Percentiles rank a stretch among this genome's conserved stretches.
phyloP scores from a whole-genome alignment of 768 basidiomycete species.

The Sporobolomyces roseus region DNA sequence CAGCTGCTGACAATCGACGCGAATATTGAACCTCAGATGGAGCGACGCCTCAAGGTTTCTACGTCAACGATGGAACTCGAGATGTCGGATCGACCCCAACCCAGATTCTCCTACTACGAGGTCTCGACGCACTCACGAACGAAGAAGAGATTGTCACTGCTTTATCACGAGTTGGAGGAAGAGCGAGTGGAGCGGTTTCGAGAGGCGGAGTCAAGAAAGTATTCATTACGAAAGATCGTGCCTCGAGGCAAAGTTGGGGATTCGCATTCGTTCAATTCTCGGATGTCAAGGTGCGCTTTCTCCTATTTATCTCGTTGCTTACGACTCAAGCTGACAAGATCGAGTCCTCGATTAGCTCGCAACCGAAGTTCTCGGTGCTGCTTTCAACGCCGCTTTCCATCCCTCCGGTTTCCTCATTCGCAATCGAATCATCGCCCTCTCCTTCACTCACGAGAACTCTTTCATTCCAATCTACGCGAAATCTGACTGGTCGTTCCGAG shows the following conservation, averaged over 20 bases:
- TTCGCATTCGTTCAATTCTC: constrained; percentile 92
- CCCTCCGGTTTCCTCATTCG: constrained; percentile 92
- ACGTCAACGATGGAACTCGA: constrained; percentile 82
- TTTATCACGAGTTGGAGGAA: constrained; percentile 75
- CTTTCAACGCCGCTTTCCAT: constrained; percentile 78
- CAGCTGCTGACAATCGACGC: no score
- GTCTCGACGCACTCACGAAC: constrained; percentile 79
- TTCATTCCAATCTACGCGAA: constrained; percentile 42
- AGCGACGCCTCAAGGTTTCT: constrained; percentile 56
- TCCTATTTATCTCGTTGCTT: neutral
- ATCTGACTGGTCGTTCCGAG: constrained; percentile 39
- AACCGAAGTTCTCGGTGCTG: constrained; percentile 71
- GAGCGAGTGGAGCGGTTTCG: constrained; percentile 41
- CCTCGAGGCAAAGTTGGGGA: constrained; percentile 81
- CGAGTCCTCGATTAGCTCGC: constrained; percentile 60
- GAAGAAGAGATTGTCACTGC: constrained; percentile 82
- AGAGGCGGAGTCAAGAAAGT: constrained; percentile 79
- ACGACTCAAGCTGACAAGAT: neutral
- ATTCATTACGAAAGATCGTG: constrained; percentile 81
- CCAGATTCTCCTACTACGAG: constrained; percentile 80
- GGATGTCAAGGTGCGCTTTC: constrained; percentile 64
- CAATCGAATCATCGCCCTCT: constrained; percentile 79
- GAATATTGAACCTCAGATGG: constrained; percentile 51
- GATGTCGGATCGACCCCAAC: constrained; percentile 84
- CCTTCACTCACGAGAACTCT: constrained; percentile 67